Evolutionary conservation across 2,329 filamentous ascomycete genomes (phyloP).

Genomic region (Ploettnerulaceae sp.): DNA sequence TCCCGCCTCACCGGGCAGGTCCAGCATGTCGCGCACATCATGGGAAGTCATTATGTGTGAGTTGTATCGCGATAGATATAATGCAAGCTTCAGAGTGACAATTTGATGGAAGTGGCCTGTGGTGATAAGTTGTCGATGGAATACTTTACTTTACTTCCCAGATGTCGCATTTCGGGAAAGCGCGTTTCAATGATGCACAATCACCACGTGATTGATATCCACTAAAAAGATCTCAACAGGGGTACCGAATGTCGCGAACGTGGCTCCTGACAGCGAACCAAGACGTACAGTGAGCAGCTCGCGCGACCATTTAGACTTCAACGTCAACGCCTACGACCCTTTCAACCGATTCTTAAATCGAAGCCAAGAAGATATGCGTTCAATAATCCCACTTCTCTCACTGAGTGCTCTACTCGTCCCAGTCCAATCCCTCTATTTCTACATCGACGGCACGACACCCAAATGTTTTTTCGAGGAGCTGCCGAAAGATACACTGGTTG

Average conservation of each 20-base stretch:
- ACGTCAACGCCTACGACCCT: neutral
- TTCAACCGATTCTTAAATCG: neutral
- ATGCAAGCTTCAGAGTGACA: neutral
- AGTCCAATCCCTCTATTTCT: constrained; percentile 89
- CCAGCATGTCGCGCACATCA: constrained; percentile 85
- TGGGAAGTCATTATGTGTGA: constrained; percentile 60
- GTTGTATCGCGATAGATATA: neutral
- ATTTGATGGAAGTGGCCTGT: constrained; percentile 2
- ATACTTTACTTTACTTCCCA: too few species aligned
- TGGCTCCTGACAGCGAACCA: constrained; percentile 11
- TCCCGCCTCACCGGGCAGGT: constrained; percentile 61
- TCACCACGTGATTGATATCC: constrained; percentile 15
- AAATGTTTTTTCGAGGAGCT: constrained; percentile 99
- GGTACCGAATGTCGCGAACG: constrained; percentile 12
- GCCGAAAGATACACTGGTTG: constrained; percentile 93
- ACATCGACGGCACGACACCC: constrained; percentile 75
- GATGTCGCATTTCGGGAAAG: neutral
- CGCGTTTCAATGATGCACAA: constrained; percentile 9
- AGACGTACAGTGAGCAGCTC: constrained; percentile 11
- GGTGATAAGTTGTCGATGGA: constrained; percentile 4
- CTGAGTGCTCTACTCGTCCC: constrained; percentile 54
- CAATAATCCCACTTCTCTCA: constrained; percentile 60
- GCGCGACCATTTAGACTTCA: constrained; percentile 10
- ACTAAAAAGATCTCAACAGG: neutral
- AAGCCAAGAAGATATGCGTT: constrained; percentile 45